A percentile compares a stretch with the other conserved stretches of the same genome.
These are phyloP conservation scores for Leishmania major DNA, from an alignment of 208 protist species.

Conservation along the genomic window DNA sequence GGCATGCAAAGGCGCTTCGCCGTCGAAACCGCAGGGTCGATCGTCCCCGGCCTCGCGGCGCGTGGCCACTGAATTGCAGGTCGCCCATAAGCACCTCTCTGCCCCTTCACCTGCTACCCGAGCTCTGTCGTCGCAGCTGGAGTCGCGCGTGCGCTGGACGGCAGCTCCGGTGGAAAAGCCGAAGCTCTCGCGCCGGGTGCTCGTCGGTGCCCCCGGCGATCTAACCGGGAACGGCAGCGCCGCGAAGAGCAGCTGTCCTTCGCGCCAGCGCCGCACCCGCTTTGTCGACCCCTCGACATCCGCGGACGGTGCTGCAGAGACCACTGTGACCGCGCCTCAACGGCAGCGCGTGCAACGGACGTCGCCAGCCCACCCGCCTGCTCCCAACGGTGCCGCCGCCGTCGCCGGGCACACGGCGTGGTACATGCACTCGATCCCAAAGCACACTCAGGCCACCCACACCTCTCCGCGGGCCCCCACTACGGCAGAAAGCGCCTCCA, in stretches of 20 bases:
- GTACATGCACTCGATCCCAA: constrained; percentile 7
- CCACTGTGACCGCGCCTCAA: neutral
- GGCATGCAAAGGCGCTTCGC: neutral
- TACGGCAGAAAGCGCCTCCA: neutral
- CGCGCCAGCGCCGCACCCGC: constrained; percentile 6
- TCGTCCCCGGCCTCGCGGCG: constrained; percentile 3
- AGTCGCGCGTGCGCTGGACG: neutral
- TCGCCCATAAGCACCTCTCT: neutral
- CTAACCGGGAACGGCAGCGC: neutral
- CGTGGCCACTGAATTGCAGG: neutral
- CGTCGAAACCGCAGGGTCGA: constrained; percentile 2
- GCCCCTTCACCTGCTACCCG: neutral
- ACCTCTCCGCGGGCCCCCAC: constrained; percentile 12
- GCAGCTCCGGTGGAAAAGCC: neutral
- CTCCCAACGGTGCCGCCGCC: neutral
- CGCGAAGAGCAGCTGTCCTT: neutral
- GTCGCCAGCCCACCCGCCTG: neutral
- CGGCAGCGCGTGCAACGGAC: neutral
- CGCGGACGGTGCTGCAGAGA: neutral
- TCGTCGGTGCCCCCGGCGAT: neutral
- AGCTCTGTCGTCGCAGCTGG: neutral
- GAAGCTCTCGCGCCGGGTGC: constrained; percentile 5
- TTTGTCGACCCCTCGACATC: constrained; percentile 9
- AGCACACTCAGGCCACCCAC: neutral
- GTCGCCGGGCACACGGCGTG: constrained; percentile 4